Evolutionary conservation across 2,329 filamentous ascomycete species (phyloP).

Genomic region (Achaetomium macrosporum): DNA sequence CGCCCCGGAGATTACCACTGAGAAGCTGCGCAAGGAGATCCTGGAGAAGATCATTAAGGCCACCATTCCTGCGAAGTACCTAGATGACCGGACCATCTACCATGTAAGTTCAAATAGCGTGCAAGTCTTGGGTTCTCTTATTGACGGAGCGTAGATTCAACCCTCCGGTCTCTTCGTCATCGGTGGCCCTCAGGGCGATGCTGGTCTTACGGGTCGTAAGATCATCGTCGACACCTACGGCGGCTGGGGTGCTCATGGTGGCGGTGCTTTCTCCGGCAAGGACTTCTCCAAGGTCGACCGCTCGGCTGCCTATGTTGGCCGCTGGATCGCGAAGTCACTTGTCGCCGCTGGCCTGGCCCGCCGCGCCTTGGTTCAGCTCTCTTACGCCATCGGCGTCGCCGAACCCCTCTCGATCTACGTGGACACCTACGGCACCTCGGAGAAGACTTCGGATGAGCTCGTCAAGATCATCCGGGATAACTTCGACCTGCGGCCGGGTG

Average conservation of each 20-base stretch:
- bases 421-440: conserved; percentile 92
- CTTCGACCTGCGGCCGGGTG: conserved; percentile 97
- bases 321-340: conserved; percentile 99
- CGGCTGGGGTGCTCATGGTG: conserved; percentile 99
- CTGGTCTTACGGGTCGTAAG: conserved; percentile 97
- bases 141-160: conserved; percentile 61
- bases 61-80: conserved; percentile 85
- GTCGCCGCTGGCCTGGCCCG: conserved; percentile 83
- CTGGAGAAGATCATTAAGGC: conserved; percentile 95
- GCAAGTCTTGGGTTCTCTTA: neutral
- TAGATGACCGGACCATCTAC: conserved; percentile 91
- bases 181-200: conserved; percentile 97
- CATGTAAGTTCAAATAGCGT: conserved; percentile 57
- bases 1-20: conserved; percentile 78
- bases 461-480: conserved; percentile 91
- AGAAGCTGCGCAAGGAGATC: conserved; percentile 90
- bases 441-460: conserved; percentile 84
- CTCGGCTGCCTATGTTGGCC: conserved; percentile 92
- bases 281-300: conserved; percentile 99
- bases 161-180: conserved; percentile 98
- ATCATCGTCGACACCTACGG: conserved; percentile 99
- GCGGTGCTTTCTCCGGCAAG: conserved; percentile 99
- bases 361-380: conserved; percentile 93
- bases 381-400: conserved; percentile 97
- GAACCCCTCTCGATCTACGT: conserved; percentile 98